Conservation (phyloP, 768 basidiomycete genomes). For the Daedalea quercina region DNA sequence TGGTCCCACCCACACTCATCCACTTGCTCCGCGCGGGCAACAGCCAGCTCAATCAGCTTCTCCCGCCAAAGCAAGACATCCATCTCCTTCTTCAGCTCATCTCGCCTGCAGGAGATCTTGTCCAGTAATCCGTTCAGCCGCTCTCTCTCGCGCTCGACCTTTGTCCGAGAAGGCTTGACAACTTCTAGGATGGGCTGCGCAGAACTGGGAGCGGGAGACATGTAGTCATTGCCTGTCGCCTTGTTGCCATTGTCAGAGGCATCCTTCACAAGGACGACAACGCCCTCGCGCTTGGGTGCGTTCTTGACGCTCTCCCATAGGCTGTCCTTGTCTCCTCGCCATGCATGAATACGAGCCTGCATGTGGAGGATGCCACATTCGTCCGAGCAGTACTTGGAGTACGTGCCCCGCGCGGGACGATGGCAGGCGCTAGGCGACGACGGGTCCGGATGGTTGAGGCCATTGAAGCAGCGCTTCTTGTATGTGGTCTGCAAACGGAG, state of each 20-base stretch:
- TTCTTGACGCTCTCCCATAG: conserved; percentile 73
- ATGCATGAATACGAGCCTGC: conserved; percentile 55
- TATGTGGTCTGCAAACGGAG: conserved; percentile 67
- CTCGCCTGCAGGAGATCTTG: conserved; percentile 52
- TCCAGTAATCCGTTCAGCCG: conserved; percentile 48
- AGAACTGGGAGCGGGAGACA: conserved; percentile 6
- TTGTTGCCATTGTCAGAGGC: conserved; percentile 2
- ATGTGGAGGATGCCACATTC: conserved; percentile 78
- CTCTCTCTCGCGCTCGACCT: conserved; percentile 48
- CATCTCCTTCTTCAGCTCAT: conserved; percentile 60
- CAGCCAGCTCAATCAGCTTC: conserved; percentile 58
- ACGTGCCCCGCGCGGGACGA: conserved; percentile 70
- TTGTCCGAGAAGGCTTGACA: conserved; percentile 35
- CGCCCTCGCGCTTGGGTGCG: conserved; percentile 64
- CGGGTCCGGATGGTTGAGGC: conserved; percentile 57
- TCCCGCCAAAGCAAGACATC: conserved; percentile 68
- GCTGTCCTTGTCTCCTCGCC: conserved; percentile 56
- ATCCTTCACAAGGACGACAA: conserved; percentile 39
- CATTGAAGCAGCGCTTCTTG: conserved; percentile 71
- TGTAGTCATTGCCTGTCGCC: conserved; percentile 6
- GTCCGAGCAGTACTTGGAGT: conserved; percentile 90
- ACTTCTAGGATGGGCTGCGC: conserved; percentile 8
- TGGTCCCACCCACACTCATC: conserved; percentile 87
- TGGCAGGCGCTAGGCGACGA: conserved; percentile 65
- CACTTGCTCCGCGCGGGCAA: conserved; percentile 54